These are phyloP conservation scores for Cardamine occulta DNA, from an alignment of 345 rosid genomes.

Conservation along the genomic window DNA sequence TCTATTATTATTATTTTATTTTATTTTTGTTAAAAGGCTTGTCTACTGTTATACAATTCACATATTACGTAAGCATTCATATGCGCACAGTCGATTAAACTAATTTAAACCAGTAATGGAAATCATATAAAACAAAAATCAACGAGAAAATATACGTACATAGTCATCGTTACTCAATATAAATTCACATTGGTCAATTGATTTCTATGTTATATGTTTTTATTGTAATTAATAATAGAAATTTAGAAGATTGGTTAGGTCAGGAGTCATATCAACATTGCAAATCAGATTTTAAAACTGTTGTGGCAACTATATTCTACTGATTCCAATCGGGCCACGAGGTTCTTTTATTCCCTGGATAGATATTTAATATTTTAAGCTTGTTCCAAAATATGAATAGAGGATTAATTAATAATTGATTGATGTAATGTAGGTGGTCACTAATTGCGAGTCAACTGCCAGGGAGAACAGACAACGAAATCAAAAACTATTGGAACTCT, in stretches of 20 bases:
- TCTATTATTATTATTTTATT: background rate
- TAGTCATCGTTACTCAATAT: background rate
- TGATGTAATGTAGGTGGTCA: constrained; percentile 63
- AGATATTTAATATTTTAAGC: background rate
- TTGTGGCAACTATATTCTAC: background rate
- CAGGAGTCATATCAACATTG: constrained; percentile 17
- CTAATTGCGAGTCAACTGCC: constrained; percentile 68
- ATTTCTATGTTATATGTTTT: background rate
- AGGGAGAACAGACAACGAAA: constrained; percentile 84
- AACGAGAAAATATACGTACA: background rate
- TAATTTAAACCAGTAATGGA: constrained; percentile 14
- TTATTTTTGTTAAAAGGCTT: too few species aligned
- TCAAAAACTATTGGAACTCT: constrained; percentile 81
- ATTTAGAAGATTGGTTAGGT: constrained; percentile 17
- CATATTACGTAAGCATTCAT: constrained; percentile 7
- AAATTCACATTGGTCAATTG: background rate
- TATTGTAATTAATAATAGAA: background rate
- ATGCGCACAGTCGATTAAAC: background rate
- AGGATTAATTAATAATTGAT: background rate
- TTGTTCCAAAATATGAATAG: background rate
- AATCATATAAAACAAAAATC: background rate
- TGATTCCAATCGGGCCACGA: constrained; percentile 11
- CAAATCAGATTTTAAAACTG: background rate
- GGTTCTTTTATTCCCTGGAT: constrained; percentile 9
- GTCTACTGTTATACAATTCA: background rate